Conservation (phyloP, 2,329 filamentous ascomycete species). For the Stagonosporopsis vannaccii region DNA sequence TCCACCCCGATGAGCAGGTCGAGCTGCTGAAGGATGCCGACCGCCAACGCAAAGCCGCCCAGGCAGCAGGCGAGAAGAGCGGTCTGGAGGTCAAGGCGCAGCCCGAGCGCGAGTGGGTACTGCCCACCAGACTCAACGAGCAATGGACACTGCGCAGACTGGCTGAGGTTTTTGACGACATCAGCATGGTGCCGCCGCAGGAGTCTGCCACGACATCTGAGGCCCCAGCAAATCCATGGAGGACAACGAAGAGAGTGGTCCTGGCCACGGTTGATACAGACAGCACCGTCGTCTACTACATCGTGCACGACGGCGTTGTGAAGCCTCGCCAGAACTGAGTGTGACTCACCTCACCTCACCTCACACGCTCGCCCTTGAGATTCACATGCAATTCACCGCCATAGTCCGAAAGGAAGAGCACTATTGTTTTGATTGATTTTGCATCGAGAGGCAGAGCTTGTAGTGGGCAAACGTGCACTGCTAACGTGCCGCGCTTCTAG, state of each 20-base stretch:
- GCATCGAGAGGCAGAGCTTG: conserved; percentile 1
- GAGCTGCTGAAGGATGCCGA: conserved; percentile 69
- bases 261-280: conserved; percentile 79
- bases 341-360: conserved; percentile 2
- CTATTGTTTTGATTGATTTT: neutral
- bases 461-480: conserved; percentile 8
- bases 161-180: conserved; percentile 71
- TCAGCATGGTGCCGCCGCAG: conserved; percentile 52
- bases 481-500: conserved; percentile 2
- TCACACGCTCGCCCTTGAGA: neutral
- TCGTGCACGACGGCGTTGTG: conserved; percentile 85
- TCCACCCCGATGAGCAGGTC: conserved; percentile 84
- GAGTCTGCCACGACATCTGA: conserved; percentile 19
- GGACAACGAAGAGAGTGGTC: conserved; percentile 70
- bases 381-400: neutral
- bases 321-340: conserved; percentile 81
- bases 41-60: conserved; percentile 51
- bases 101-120: conserved; percentile 71
- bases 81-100: conserved; percentile 55
- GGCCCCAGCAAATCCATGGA: conserved; percentile 49
- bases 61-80: conserved; percentile 42
- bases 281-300: conserved; percentile 84
- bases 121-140: conserved; percentile 76
- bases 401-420: neutral
- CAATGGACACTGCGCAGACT: conserved; percentile 73